Conservation (phyloP, 2,329 filamentous ascomycete genomes). For the Aquanectria penicillioides region DNA sequence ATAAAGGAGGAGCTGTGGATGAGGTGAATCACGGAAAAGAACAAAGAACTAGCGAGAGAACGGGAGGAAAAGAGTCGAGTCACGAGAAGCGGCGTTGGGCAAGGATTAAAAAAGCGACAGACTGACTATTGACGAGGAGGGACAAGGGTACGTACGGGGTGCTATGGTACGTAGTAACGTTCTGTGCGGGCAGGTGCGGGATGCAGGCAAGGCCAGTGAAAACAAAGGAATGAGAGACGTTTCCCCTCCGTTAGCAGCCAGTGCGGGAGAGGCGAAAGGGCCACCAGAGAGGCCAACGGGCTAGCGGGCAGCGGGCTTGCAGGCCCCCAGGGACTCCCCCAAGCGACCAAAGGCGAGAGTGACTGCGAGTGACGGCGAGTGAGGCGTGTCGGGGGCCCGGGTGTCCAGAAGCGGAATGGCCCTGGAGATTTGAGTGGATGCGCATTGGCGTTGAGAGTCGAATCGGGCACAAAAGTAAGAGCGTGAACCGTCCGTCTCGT, state of each 20-base stretch:
- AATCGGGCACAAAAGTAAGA: conserved; percentile 8
- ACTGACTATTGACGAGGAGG: neutral
- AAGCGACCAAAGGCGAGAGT: no score
- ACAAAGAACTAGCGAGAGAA: conserved; percentile 6
- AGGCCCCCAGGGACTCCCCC: no score
- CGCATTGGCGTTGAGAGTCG: no score
- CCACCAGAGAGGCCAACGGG: no score
- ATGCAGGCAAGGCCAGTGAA: neutral
- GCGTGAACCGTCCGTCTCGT: conserved; percentile 3
- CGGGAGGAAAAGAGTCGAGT: neutral
- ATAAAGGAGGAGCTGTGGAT: neutral
- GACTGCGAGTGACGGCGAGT: no score
- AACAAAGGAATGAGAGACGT: neutral
- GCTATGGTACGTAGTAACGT: no score
- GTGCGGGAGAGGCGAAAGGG: no score
- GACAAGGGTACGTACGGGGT: neutral
- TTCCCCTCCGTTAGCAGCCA: neutral
- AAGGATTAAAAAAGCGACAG: conserved; percentile 12
- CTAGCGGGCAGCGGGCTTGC: no score
- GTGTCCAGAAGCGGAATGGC: no score
- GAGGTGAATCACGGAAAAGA: conserved; percentile 10
- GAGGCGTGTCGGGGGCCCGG: no score
- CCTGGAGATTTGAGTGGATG: no score
- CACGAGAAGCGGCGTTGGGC: conserved; percentile 10
- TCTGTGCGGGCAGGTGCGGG: neutral